These are phyloP conservation scores for Neolentinus lepideus DNA, from an alignment of 1,284 basidiomycete genomes.

Conservation along the genomic window DNA sequence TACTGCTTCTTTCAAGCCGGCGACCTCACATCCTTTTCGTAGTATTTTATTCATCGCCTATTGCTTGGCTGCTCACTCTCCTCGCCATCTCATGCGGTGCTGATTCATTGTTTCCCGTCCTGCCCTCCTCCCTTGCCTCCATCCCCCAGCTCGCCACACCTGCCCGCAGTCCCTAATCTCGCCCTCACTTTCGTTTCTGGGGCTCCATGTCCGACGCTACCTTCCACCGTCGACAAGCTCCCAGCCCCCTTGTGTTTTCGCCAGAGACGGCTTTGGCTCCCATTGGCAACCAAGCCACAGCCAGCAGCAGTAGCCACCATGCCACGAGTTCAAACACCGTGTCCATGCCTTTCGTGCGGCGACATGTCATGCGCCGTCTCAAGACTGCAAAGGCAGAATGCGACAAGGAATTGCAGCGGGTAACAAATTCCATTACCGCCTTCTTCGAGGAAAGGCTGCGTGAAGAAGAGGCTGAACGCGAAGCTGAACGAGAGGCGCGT, in stretches of 20 bases:
- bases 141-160: conserved; percentile 12
- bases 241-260: conserved; percentile 70
- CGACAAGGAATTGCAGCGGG: conserved; percentile 89
- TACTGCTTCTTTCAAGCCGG: background rate
- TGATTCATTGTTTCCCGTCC: conserved; percentile 16
- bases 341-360: conserved; percentile 86
- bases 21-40: background rate
- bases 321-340: conserved; percentile 63
- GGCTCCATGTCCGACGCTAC: conserved; percentile 55
- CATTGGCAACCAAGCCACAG: conserved; percentile 32
- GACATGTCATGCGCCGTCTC: conserved; percentile 90
- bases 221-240: conserved; percentile 57
- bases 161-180: conserved; percentile 2
- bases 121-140: conserved; percentile 5
- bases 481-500: conserved; percentile 56
- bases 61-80: conserved; percentile 15
- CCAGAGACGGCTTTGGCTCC: conserved; percentile 57
- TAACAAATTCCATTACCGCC: conserved; percentile 87
- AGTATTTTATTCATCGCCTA: background rate
- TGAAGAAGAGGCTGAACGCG: conserved; percentile 58
- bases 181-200: conserved; percentile 9
- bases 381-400: conserved; percentile 93
- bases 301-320: conserved; percentile 32
- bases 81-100: conserved; percentile 25
- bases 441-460: conserved; percentile 90